Evolutionary conservation across 805 yeast species (phyloP).

Genomic region (Wickerhamomyces chambardii): DNA sequence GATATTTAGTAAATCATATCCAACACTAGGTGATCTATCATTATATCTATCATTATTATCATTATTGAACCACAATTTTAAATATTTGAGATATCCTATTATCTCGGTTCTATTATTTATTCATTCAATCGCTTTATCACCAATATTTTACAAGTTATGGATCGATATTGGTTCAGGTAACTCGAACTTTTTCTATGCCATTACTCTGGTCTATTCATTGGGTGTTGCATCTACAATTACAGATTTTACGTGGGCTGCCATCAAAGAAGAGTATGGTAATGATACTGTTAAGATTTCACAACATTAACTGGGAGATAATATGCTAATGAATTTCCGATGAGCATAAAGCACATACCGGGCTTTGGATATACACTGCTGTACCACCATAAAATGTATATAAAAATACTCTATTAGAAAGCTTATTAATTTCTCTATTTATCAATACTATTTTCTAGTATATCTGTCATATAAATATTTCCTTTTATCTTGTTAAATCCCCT

Average conservation of each 20-base stretch:
- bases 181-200: slow-evolving; percentile 93
- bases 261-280: slow-evolving; percentile 52
- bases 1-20: slow-evolving; percentile 73
- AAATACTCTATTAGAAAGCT: no score
- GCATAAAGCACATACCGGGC: no score
- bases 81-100: slow-evolving; percentile 35
- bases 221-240: slow-evolving; percentile 60
- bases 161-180: slow-evolving; percentile 90
- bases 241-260: slow-evolving; percentile 77
- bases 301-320: not conserved
- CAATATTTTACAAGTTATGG: slow-evolving; percentile 92
- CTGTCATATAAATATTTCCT: no score
- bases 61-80: slow-evolving; percentile 35
- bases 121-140: slow-evolving; percentile 61
- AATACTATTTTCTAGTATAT: no score
- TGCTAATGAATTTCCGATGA: no score
- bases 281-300: not conserved
- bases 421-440: no score
- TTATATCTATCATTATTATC: slow-evolving; percentile 38
- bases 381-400: no score
- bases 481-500: no score
- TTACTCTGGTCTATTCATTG: slow-evolving; percentile 70
- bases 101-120: slow-evolving; percentile 44
- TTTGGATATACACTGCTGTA: no score
- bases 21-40: slow-evolving; percentile 73